Evolutionary conservation across 352 stramenopile genomes (phyloP).

Genomic region (Peronosclerospora sorghi): DNA sequence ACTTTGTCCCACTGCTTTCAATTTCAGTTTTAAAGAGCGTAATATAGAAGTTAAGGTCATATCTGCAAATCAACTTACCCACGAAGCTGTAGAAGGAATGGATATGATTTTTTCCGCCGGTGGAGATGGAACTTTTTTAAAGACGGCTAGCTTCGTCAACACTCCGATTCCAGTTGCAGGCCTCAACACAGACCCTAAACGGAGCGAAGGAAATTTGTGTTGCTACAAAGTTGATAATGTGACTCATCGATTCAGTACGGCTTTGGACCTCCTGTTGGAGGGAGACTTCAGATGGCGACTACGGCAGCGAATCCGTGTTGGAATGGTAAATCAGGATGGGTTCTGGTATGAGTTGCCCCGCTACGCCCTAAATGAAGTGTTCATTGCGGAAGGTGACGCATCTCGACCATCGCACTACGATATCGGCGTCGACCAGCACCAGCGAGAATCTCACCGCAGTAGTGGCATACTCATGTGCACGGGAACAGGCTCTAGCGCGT

Average conservation of each 20-base stretch:
- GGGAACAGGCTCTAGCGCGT: conserved; percentile 79
- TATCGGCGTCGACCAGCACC: conserved; percentile 81
- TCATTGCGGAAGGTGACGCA: conserved; percentile 80
- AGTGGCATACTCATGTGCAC: conserved; percentile 84
- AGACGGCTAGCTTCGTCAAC: conserved; percentile 81
- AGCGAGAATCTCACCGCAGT: conserved; percentile 80
- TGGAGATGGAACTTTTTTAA: conserved; percentile 81
- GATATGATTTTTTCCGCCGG: conserved; percentile 84
- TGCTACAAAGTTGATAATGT: conserved; percentile 80
- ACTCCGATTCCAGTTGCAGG: conserved; percentile 73
- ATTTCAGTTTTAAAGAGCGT: conserved; percentile 59
- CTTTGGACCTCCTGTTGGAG: conserved; percentile 50
- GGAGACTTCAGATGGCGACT: conserved; percentile 75
- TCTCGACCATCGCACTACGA: conserved; percentile 82
- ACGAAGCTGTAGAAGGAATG: conserved; percentile 62
- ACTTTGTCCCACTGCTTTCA: conserved; percentile 1
- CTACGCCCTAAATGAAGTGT: conserved; percentile 84
- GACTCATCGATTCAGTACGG: conserved; percentile 56
- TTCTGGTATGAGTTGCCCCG: conserved; percentile 81
- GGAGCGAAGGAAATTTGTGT: conserved; percentile 80
- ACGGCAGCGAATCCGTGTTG: conserved; percentile 75
- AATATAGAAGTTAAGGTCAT: conserved; percentile 63
- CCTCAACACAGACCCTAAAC: conserved; percentile 76
- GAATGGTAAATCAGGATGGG: conserved; percentile 84
- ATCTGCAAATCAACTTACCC: conserved; percentile 64